phyloP scores from a whole-genome alignment of 2,329 filamentous ascomycete species.

The Massarina eburnea region DNA sequence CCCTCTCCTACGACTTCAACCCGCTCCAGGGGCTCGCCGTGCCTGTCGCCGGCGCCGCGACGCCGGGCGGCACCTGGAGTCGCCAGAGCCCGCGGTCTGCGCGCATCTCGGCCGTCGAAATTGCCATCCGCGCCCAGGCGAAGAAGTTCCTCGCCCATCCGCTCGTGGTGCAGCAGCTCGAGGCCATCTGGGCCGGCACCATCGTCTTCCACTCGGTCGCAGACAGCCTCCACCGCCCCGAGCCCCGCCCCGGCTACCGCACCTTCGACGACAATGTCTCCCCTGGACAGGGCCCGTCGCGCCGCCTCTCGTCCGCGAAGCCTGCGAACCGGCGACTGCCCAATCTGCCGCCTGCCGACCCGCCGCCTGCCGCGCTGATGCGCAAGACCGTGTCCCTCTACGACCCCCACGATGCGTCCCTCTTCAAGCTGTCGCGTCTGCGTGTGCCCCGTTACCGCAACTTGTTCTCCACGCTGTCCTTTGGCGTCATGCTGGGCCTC shows the following conservation, averaged over 20 bases:
- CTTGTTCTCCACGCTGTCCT: slow-evolving; percentile 83
- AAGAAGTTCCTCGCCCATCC: slow-evolving; percentile 93
- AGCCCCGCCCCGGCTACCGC: slow-evolving; percentile 28
- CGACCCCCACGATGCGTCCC: slow-evolving; percentile 83
- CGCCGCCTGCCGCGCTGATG: slow-evolving; percentile 44
- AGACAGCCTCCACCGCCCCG: slow-evolving; percentile 75
- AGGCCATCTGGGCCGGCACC: slow-evolving; percentile 94
- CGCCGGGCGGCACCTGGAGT: slow-evolving; percentile 28
- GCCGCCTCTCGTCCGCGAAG: slow-evolving; percentile 27
- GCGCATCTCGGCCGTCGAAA: slow-evolving; percentile 85
- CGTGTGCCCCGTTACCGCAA: slow-evolving; percentile 90
- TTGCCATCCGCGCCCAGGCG: slow-evolving; percentile 88
- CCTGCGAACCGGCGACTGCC: slow-evolving; percentile 8
- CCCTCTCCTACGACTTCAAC: slow-evolving; percentile 91
- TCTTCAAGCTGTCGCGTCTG: slow-evolving; percentile 87
- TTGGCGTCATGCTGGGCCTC: slow-evolving; percentile 79
- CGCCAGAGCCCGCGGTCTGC: slow-evolving; percentile 56
- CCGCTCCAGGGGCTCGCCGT: slow-evolving; percentile 78
- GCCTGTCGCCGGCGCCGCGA: slow-evolving; percentile 36
- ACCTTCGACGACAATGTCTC: slow-evolving; percentile 26
- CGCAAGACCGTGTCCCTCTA: slow-evolving; percentile 83
- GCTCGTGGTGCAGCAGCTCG: slow-evolving; percentile 89
- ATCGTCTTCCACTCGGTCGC: slow-evolving; percentile 92
- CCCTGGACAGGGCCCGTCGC: slow-evolving; percentile 34
- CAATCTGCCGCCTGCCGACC: slow-evolving; percentile 21